A percentile compares a stretch with the other conserved stretches of the same genome.
Conservation (phyloP, 805 yeast genomes). For the Candida dajiaensis region DNA sequence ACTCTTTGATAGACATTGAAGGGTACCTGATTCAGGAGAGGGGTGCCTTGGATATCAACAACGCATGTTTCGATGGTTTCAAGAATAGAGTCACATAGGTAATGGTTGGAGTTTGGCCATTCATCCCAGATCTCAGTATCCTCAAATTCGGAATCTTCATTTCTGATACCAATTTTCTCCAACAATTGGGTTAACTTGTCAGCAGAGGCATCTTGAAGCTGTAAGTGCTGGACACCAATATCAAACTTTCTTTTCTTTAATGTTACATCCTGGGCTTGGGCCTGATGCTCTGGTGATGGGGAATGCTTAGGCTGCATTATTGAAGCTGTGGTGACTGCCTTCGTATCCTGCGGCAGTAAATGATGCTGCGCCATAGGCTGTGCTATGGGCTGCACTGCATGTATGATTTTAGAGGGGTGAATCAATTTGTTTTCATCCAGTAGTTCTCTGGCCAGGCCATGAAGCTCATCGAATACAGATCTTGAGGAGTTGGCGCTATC, state of each 20-base stretch:
- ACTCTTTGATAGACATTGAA: conserved; percentile 27
- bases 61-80: conserved; percentile 19
- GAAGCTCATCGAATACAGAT: conserved; percentile 14
- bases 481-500: background rate
- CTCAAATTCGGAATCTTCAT: conserved; percentile 23
- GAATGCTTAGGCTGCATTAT: background rate
- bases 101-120: conserved; percentile 14
- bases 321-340: background rate
- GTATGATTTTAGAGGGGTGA: conserved; percentile 1
- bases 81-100: conserved; percentile 18
- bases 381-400: background rate
- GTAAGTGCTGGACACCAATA: conserved; percentile 11
- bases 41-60: conserved; percentile 12
- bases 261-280: background rate
- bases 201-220: conserved; percentile 11
- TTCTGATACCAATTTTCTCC: conserved; percentile 16
- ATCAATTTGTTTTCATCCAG: background rate
- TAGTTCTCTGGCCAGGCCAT: conserved; percentile 6
- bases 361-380: too few species aligned
- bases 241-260: conserved; percentile 16
- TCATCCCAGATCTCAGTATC: conserved; percentile 22
- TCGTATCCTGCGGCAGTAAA: background rate
- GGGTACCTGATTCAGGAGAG: conserved; percentile 11
- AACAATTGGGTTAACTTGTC: conserved; percentile 8
- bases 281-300: background rate